A percentile compares a stretch with the other conserved stretches of the same genome.
These are phyloP conservation scores for Setaria italica DNA, from an alignment of 202 grass and related monocot species.

Conservation along the genomic window DNA sequence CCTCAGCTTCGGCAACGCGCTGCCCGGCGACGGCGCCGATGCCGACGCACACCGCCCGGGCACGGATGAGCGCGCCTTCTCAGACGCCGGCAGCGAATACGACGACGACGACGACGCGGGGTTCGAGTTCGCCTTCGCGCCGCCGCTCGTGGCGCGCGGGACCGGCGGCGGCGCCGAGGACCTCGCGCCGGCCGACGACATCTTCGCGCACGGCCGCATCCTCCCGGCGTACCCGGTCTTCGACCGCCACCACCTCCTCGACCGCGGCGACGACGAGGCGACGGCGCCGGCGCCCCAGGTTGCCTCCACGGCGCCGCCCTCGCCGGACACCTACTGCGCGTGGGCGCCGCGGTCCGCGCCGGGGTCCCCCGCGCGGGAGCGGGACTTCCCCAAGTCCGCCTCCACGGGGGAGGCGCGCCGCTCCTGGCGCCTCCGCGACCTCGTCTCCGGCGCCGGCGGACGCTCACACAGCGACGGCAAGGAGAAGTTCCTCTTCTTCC, in stretches of 20 bases:
- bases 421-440: conserved; percentile 56
- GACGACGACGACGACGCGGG: background rate
- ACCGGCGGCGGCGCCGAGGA: no score
- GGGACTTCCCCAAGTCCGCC: conserved; percentile 58
- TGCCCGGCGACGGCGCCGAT: background rate
- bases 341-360: conserved; percentile 65
- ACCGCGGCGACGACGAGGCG: background rate
- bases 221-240: conserved; percentile 67
- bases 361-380: conserved; percentile 15
- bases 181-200: conserved; percentile 53
- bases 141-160: background rate
- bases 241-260: conserved; percentile 21
- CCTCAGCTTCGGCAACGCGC: conserved; percentile 34
- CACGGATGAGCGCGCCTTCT: background rate
- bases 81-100: background rate
- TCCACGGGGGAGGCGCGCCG: conserved; percentile 56
- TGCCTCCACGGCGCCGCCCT: conserved; percentile 25
- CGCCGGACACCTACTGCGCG: conserved; percentile 51
- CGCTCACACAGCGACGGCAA: conserved; percentile 75
- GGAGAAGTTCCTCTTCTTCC: conserved; percentile 84
- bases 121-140: conserved; percentile 73
- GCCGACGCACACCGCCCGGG: background rate
- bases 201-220: conserved; percentile 73
- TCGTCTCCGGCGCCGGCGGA: conserved; percentile 38
- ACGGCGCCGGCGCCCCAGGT: background rate